These are phyloP conservation scores for Leccinum holopus DNA, from an alignment of 1,284 basidiomycete species.

Conservation along the genomic window DNA sequence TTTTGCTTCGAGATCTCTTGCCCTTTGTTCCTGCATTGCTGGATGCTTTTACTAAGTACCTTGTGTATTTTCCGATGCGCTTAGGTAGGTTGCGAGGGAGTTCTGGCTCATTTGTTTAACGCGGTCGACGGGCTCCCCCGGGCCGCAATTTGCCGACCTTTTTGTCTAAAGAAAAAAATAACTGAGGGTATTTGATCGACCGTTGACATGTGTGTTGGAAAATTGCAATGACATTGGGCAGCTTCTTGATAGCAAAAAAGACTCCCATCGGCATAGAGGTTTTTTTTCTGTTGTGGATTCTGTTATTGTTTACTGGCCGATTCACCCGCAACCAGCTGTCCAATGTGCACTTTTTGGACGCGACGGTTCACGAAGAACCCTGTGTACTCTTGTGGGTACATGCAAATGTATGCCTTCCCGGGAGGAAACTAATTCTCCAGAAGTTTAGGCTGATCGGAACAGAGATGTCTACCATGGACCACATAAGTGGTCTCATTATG, in stretches of 20 bases:
- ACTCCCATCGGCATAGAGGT: constrained; percentile 2
- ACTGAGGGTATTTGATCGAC: neutral
- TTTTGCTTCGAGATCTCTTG: constrained; percentile 4
- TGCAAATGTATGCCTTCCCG: constrained; percentile 59
- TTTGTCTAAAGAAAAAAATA: neutral
- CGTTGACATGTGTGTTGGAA: constrained; percentile 6
- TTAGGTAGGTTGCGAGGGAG: constrained; percentile 21
- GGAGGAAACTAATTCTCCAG: constrained; percentile 45
- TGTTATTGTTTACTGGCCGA: neutral
- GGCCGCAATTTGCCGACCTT: neutral
- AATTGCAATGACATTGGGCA: neutral
- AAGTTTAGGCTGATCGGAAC: constrained; percentile 61
- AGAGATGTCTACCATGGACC: constrained; percentile 48
- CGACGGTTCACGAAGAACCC: constrained; percentile 62
- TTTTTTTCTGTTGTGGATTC: neutral
- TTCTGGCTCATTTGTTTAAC: neutral
- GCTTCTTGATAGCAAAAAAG: neutral
- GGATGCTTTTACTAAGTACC: constrained; percentile 20
- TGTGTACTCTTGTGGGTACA: constrained; percentile 57
- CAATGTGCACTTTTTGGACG: constrained; percentile 65
- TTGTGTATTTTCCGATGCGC: constrained; percentile 24
- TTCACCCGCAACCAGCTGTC: constrained; percentile 41
- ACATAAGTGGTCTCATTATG: constrained; percentile 48
- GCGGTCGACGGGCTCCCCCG: neutral
- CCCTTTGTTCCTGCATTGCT: constrained; percentile 12